Evolutionary conservation across 2,329 filamentous ascomycete species (phyloP).

Genomic region (Fusarium sp.): DNA sequence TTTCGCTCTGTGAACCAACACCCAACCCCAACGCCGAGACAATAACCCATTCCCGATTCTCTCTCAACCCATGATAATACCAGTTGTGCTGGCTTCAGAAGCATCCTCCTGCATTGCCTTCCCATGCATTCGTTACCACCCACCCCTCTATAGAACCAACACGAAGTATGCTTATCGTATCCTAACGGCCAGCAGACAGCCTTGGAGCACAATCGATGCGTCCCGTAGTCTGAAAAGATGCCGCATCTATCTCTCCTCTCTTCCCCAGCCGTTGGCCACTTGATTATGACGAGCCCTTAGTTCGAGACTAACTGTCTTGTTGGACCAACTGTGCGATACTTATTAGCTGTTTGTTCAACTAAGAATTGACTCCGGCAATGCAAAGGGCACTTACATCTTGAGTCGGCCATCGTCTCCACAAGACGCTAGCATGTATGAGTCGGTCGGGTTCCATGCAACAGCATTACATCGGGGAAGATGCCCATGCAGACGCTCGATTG

Average conservation of each 20-base stretch:
- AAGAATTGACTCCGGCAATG: background rate
- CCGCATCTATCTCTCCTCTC: slow-evolving; percentile 33
- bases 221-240: background rate
- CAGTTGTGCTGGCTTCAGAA: background rate
- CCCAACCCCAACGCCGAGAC: slow-evolving; percentile 27
- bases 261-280: slow-evolving; percentile 43
- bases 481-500: slow-evolving; percentile 81
- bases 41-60: slow-evolving; percentile 3
- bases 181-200: background rate
- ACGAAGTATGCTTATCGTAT: slow-evolving; percentile 1
- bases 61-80: slow-evolving; percentile 3
- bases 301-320: slow-evolving; percentile 43
- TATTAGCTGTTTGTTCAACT: slow-evolving; percentile 12
- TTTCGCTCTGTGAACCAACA: slow-evolving; percentile 25
- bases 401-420: slow-evolving; percentile 90
- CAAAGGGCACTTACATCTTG: slow-evolving; percentile 76
- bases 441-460: slow-evolving; percentile 87
- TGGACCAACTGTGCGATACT: slow-evolving; percentile 47
- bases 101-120: background rate
- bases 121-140: slow-evolving; percentile 1
- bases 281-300: slow-evolving; percentile 41
- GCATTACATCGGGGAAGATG: slow-evolving; percentile 86
- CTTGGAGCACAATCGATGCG: background rate
- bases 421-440: slow-evolving; percentile 88
- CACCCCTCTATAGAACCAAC: slow-evolving; percentile 21